Evolutionary conservation across 2,329 filamentous ascomycete species (phyloP), one percentile per base, ranked within the genome.

Genomic region (Xylaria sp.): DNA sequence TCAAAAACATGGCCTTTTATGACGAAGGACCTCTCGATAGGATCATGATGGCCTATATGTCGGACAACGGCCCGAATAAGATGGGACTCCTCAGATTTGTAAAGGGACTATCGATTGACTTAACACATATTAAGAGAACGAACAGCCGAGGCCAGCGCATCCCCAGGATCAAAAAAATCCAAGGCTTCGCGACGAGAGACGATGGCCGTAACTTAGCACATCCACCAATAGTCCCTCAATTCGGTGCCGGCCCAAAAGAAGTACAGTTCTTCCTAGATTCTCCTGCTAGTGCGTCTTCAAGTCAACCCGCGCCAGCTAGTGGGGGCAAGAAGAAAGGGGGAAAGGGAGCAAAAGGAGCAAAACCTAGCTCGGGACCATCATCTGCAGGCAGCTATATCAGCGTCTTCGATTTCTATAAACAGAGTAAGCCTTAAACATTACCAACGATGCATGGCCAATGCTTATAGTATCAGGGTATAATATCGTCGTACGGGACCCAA

Each of bases 1-100:
- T 67, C 53, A 67, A 58, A 34, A 57, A 67, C 30, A 58, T 51
- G 39, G 64, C 64, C 27, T 62, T 67, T 34, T 60, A 65, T n/a
- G 45, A 65, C 2, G 42, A 59, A 54, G 32, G 45, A 47, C 55
- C 45, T 19, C 55, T 65, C 27, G 55, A 65, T 45, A 14, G 24
- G 21, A 34, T 64, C 27, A 64, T 64, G 62, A 24, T 8, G 17
- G 53, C 3, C 11, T 64, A 32, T 30, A 36, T 53, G 45, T 36
- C 19, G 9, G 19, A 5, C 8, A 58, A 51, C 42, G 39, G 45
- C 39, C 17, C 19, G 7, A 64, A 53, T 32, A 51, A n/a, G n/a
- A 32, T 34, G 2, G n/a, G 19, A 14, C 54, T 64, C 7, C 36
- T 39, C 3, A 51, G 17, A 27, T 64, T 64, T 36, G 19, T 64